These are phyloP conservation scores for Alternaria arborescens DNA, from an alignment of 2,329 filamentous ascomycete species.

Conservation along the genomic window DNA sequence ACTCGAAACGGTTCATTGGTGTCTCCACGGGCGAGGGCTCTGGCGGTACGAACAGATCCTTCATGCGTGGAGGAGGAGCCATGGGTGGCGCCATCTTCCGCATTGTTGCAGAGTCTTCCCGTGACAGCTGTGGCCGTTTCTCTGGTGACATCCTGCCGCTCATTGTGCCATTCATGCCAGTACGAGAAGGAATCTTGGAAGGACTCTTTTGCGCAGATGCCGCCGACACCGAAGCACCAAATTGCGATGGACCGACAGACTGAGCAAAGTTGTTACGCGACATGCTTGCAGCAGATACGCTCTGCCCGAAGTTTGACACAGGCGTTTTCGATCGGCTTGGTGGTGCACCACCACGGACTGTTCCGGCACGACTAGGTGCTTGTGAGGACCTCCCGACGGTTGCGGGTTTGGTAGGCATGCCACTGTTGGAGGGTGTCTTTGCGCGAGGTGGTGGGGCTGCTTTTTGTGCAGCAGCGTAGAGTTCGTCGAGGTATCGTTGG, in stretches of 20 bases:
- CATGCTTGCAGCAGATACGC: constrained; percentile 34
- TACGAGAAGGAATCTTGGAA: constrained; percentile 73
- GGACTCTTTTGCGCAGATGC: constrained; percentile 60
- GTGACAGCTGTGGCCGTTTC: constrained; percentile 56
- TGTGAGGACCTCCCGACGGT: constrained; percentile 42
- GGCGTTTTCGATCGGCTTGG: constrained; percentile 57
- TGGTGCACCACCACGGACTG: constrained; percentile 52
- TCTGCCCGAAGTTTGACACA: constrained; percentile 39
- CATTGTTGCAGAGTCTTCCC: constrained; percentile 42
- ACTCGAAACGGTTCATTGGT: constrained; percentile 54
- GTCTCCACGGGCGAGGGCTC: constrained; percentile 50
- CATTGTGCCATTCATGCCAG: constrained; percentile 73
- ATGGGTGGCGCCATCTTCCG: constrained; percentile 57
- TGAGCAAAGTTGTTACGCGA: constrained; percentile 49
- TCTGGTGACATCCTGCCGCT: constrained; percentile 84
- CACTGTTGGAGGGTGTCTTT: constrained; percentile 73
- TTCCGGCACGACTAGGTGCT: constrained; percentile 48
- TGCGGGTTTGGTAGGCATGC: constrained; percentile 41
- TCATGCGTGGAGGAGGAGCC: constrained; percentile 86
- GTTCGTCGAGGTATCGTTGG: constrained; percentile 84
- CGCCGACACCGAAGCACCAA: constrained; percentile 45
- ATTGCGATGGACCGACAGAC: constrained; percentile 34
- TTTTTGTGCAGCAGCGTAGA: constrained; percentile 71
- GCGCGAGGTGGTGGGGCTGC: constrained; percentile 70
- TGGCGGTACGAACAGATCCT: constrained; percentile 73